Percentiles rank a stretch among this genome's conserved stretches.
Conservation (phyloP, 805 yeast species). For the Komagataella populi region DNA sequence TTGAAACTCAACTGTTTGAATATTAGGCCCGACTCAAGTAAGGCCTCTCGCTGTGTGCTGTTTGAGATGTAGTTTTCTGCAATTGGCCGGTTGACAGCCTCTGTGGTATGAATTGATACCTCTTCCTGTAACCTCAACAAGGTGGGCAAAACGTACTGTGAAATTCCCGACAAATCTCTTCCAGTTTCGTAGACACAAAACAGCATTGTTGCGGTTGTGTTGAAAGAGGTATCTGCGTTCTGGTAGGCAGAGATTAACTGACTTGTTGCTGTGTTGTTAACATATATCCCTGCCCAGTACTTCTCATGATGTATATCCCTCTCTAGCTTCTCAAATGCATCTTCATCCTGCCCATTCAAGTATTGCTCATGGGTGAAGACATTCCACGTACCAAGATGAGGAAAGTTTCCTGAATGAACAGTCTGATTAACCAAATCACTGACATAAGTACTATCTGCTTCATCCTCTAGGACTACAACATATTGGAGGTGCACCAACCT, state of each 20-base stretch:
- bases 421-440: neutral
- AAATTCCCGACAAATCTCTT: slow-evolving; percentile 41
- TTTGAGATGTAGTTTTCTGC: slow-evolving; percentile 7
- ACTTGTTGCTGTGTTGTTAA: slow-evolving; percentile 31
- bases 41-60: neutral
- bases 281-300: slow-evolving; percentile 53
- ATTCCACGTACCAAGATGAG: slow-evolving; percentile 13
- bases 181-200: slow-evolving; percentile 39
- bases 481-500: slow-evolving; percentile 21
- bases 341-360: slow-evolving; percentile 16
- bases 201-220: slow-evolving; percentile 10
- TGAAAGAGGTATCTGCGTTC: slow-evolving; percentile 17
- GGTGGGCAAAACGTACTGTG: slow-evolving; percentile 28
- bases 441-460: slow-evolving; percentile 3
- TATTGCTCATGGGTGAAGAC: slow-evolving; percentile 22
- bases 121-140: slow-evolving; percentile 21
- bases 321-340: slow-evolving; percentile 4
- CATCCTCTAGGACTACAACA: slow-evolving; percentile 24
- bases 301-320: slow-evolving; percentile 30
- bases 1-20: slow-evolving; percentile 8
- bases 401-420: slow-evolving; percentile 12
- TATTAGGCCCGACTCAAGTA: slow-evolving; percentile 4
- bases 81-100: slow-evolving; percentile 15
- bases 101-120: slow-evolving; percentile 12
- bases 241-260: slow-evolving; percentile 24